Conservation (phyloP, 306 rosid genomes). For the Pueraria montana region DNA sequence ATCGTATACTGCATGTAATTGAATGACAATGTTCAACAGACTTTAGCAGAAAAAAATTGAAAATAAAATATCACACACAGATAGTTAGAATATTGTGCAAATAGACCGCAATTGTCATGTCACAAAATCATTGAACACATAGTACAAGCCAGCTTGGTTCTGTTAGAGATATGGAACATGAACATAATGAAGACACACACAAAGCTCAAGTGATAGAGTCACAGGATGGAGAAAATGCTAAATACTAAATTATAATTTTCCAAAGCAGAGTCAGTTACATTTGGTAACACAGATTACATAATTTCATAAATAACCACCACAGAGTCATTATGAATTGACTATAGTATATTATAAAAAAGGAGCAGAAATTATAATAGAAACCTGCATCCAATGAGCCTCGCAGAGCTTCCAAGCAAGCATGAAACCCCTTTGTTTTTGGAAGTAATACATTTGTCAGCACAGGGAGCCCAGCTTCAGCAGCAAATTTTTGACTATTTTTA, state of each 20-base stretch:
- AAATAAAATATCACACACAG: not conserved
- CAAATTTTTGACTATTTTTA: slow-evolving; percentile 69
- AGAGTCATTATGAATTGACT: slow-evolving; percentile 14
- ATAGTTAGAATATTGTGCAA: slow-evolving; percentile 2
- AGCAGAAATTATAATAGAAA: slow-evolving; percentile 42
- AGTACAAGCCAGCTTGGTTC: not conserved
- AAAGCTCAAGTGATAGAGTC: not conserved
- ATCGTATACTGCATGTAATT: slow-evolving; percentile 80
- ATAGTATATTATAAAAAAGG: not conserved
- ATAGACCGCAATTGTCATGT: not conserved
- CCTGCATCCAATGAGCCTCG: slow-evolving; percentile 90
- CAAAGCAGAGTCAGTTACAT: slow-evolving; percentile 1
- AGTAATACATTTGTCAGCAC: slow-evolving; percentile 80
- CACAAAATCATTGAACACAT: slow-evolving; percentile 22
- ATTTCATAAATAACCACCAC: not conserved
- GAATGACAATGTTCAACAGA: slow-evolving; percentile 26
- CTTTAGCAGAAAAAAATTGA: slow-evolving; percentile 12
- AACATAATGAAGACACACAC: not conserved
- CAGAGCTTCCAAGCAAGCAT: slow-evolving; percentile 82
- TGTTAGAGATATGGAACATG: slow-evolving; percentile 3
- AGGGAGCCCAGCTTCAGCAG: slow-evolving; percentile 81
- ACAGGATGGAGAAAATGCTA: not conserved
- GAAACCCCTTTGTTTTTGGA: slow-evolving; percentile 93
- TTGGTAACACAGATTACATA: not conserved
- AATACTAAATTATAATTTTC: slow-evolving; percentile 12